These are phyloP conservation scores for Uronychia setigera DNA, from an alignment of 73 alveolate genomes.

Conservation along the genomic window DNA sequence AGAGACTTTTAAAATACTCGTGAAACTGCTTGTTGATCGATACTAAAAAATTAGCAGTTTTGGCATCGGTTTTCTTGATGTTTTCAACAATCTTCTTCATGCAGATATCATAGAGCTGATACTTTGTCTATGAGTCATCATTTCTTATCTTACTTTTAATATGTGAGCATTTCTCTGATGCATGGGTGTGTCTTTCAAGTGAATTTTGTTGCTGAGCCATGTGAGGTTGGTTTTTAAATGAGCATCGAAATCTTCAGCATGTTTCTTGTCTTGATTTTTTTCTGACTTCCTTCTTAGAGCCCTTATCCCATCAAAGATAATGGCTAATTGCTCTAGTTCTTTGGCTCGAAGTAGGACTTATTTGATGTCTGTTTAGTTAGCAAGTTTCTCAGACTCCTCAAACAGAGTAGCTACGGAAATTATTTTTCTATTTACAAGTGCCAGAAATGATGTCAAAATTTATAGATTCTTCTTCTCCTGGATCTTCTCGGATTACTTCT, in stretches of 20 bases:
- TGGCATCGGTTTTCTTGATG: constrained; percentile 4
- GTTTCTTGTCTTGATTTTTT: constrained; percentile 42
- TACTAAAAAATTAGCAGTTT: no score
- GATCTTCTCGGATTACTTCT: no score
- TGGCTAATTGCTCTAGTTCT: constrained; percentile 17
- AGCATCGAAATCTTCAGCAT: constrained; percentile 56
- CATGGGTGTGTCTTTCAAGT: background rate
- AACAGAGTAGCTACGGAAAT: no score
- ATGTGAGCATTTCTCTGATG: constrained; percentile 40
- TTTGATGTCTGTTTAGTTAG: no score
- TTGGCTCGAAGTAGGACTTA: background rate
- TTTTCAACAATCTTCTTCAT: constrained; percentile 25
- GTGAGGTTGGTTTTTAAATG: constrained; percentile 48
- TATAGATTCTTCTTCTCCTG: no score
- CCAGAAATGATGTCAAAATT: no score
- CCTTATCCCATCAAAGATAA: constrained; percentile 18
- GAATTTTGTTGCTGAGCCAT: constrained; percentile 10
- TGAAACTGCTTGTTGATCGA: background rate
- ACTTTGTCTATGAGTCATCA: no score
- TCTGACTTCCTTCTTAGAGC: background rate
- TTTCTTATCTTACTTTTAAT: no score
- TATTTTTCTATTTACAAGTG: no score
- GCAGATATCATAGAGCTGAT: constrained; percentile 45
- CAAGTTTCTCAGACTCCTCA: no score
- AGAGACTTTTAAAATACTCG: background rate